Evolutionary conservation across 148 eudicot species (phyloP), one percentile per base, ranked within the genome.

Genomic region (Rhododendron henanense): DNA sequence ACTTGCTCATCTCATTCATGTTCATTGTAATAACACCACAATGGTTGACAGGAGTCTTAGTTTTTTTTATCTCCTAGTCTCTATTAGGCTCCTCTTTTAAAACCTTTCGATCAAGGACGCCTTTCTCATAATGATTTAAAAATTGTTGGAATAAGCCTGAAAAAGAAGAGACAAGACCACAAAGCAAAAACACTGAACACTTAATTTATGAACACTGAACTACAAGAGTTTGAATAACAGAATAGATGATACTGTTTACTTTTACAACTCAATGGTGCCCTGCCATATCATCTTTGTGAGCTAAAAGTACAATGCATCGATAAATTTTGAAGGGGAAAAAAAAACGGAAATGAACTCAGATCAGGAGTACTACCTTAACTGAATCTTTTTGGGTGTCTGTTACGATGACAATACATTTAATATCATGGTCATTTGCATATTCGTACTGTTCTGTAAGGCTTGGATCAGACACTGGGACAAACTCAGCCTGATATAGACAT

Each of bases 361-460:
- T 10, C 13, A 81, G 48, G 45, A 85, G 37, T 31, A 88, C 87
- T 89, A 96, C 99, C 99, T 92, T 93, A 28, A 93, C 96, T 50
- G 94, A 90, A 88, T 91, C 96, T 73, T 92, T 87, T 86, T 92
- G 95, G 41, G 94, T 87, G 87, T 96, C 98, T 31, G 94, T 93
- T 53, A 96, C 91, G 77, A 95, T 94, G 87, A 96, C 95, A 82
- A 96, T 96, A 80, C 95, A 95, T 90, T 92, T 94, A 84, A 96
- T 95, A 87, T 96, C 99, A 86, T 93, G 93, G 85, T 96, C 99
- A 79, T 92, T 96, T 55, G 99, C 99, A 91, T 93, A 96, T 87
- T 96, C 99, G 85, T 95, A 96, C 87, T 96, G 99, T 83, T 94
- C 97, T n/a, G 96, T 96, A 67, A 96, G 92, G 93, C 99, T 96